A percentile compares a stretch with the other conserved stretches of the same genome.
These are phyloP conservation scores for Suillus brevipes DNA, from an alignment of 768 basidiomycete genomes.

Conservation along the genomic window DNA sequence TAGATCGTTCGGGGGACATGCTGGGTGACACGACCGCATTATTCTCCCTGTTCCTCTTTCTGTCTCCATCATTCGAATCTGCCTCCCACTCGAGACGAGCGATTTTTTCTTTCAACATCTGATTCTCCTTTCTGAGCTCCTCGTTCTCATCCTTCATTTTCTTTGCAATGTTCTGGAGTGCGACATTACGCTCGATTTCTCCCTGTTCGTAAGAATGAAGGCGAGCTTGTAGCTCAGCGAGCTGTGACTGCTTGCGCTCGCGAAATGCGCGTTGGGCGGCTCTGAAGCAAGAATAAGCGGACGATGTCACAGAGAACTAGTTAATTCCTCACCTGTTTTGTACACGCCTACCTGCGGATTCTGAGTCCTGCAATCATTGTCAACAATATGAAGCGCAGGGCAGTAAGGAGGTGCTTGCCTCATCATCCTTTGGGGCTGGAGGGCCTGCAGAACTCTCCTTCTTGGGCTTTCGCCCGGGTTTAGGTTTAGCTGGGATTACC, in stretches of 20 bases:
- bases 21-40: slow-evolving; percentile 36
- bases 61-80: slow-evolving; percentile 38
- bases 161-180: slow-evolving; percentile 80
- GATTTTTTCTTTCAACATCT: slow-evolving; percentile 53
- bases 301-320: background rate
- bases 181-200: slow-evolving; percentile 86
- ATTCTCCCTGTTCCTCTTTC: slow-evolving; percentile 62
- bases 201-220: slow-evolving; percentile 85
- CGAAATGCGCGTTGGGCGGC: slow-evolving; percentile 89
- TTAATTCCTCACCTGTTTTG: slow-evolving; percentile 62
- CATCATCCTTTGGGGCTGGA: slow-evolving; percentile 40
- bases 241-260: slow-evolving; percentile 85
- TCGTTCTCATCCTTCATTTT: slow-evolving; percentile 88
- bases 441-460: slow-evolving; percentile 46
- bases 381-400: slow-evolving; percentile 1
- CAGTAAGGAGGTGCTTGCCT: slow-evolving; percentile 41
- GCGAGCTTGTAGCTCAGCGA: slow-evolving; percentile 84
- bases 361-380: slow-evolving; percentile 35
- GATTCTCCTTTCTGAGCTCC: slow-evolving; percentile 66
- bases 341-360: slow-evolving; percentile 65
- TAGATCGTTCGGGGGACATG: slow-evolving; percentile 24
- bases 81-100: slow-evolving; percentile 42
- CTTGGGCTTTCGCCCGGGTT: slow-evolving; percentile 87
- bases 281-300: slow-evolving; percentile 37
- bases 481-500: slow-evolving; percentile 84